Evolutionary conservation across 305 asterid genomes (phyloP).

Genomic region (Plantago lanceolata): DNA sequence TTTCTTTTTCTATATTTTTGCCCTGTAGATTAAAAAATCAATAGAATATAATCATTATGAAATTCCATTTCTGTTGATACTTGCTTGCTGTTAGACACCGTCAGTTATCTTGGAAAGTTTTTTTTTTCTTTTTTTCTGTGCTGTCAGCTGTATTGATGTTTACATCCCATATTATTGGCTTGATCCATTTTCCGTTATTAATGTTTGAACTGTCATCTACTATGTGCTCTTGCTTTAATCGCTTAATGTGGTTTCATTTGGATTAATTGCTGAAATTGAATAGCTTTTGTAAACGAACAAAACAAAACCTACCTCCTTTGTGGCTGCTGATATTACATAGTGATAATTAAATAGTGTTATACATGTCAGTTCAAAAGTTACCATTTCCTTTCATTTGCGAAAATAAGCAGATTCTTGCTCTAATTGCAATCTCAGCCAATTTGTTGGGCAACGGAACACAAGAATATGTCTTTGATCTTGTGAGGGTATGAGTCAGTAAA

Average conservation of each 20-base stretch:
- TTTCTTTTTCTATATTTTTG: neutral
- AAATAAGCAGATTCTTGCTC: too few relatives aligned
- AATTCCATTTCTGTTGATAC: slow-evolving; percentile 6
- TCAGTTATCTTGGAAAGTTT: neutral
- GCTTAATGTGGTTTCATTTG: slow-evolving; percentile 13
- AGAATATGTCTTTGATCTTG: too few relatives aligned
- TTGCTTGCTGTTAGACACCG: slow-evolving; percentile 14
- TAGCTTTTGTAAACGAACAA: neutral
- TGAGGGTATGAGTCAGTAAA: too few relatives aligned
- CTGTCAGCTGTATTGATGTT: slow-evolving; percentile 15
- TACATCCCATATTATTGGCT: slow-evolving; percentile 12
- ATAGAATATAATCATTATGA: slow-evolving; percentile 9
- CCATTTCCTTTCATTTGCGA: too few relatives aligned
- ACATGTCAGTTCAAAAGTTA: too few relatives aligned
- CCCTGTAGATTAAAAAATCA: neutral
- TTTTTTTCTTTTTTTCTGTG: neutral
- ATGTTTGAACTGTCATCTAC: neutral
- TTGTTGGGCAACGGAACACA: too few relatives aligned
- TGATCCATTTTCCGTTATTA: slow-evolving; percentile 3
- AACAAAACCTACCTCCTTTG: too few relatives aligned
- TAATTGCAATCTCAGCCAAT: too few relatives aligned
- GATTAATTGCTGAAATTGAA: slow-evolving; percentile 13
- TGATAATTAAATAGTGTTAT: too few relatives aligned
- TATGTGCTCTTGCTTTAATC: slow-evolving; percentile 4
- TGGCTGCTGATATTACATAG: too few relatives aligned